A percentile compares a stretch with the other conserved stretches of the same genome.
phyloP scores from a whole-genome alignment of 768 basidiomycete species.

The Leccinum incarnatum region DNA sequence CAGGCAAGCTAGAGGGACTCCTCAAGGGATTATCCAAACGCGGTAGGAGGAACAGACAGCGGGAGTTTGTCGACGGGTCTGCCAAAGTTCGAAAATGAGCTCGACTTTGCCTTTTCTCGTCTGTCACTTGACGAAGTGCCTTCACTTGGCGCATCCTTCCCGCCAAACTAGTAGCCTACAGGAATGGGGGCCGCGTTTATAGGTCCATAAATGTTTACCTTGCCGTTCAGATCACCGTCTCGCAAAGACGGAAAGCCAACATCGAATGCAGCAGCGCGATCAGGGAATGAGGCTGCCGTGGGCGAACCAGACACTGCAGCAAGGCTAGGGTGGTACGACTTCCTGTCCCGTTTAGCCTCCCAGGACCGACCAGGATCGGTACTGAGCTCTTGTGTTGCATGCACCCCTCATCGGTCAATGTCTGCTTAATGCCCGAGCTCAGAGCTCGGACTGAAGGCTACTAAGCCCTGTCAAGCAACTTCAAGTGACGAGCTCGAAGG shows the following conservation, averaged over 20 bases:
- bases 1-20: slow-evolving; percentile 90
- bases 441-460: slow-evolving; percentile 63
- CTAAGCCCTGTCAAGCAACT: slow-evolving; percentile 28
- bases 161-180: slow-evolving; percentile 51
- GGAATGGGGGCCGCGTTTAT: slow-evolving; percentile 84
- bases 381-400: slow-evolving; percentile 39
- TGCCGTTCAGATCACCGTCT: slow-evolving; percentile 55
- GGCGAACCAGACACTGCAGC: slow-evolving; percentile 51
- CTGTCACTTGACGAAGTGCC: slow-evolving; percentile 44
- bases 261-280: slow-evolving; percentile 37
- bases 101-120: slow-evolving; percentile 55
- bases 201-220: slow-evolving; percentile 87
- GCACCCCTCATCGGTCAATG: slow-evolving; percentile 38
- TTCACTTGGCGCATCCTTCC: no score
- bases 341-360: slow-evolving; percentile 51
- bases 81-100: slow-evolving; percentile 92
- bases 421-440: slow-evolving; percentile 82
- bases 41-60: slow-evolving; percentile 56
- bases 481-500: slow-evolving; percentile 48
- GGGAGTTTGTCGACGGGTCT: slow-evolving; percentile 48
- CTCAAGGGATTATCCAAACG: slow-evolving; percentile 85
- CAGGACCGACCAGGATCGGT: slow-evolving; percentile 51
- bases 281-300: slow-evolving; percentile 31
- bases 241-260: slow-evolving; percentile 41
- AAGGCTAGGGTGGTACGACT: slow-evolving; percentile 61